Percentiles rank a stretch among this genome's conserved stretches.
These are phyloP conservation scores for Salvia splendens DNA, from an alignment of 257 asterid genomes.

Conservation along the genomic window DNA sequence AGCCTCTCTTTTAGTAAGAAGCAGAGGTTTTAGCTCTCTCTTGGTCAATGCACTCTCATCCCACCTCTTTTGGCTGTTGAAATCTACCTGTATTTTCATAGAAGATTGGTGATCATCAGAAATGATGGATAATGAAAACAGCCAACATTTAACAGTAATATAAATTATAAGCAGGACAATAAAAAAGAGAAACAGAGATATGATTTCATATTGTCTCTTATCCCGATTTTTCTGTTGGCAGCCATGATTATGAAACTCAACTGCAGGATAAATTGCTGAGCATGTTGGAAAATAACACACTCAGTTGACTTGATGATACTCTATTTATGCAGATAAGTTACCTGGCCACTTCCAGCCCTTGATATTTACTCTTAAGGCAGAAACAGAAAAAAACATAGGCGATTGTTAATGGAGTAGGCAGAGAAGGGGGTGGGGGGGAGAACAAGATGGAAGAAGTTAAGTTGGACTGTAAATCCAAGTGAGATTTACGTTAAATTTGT, in stretches of 20 bases:
- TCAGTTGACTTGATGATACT: too few species aligned
- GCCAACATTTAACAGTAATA: background rate
- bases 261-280: background rate
- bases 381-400: too few species aligned
- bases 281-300: too few species aligned
- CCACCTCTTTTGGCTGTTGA: constrained; percentile 81
- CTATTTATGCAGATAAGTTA: too few species aligned
- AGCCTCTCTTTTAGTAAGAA: constrained; percentile 68
- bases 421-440: too few species aligned
- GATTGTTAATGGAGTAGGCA: too few species aligned
- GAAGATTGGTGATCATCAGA: constrained; percentile 16
- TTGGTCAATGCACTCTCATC: constrained; percentile 66
- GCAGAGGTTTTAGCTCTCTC: constrained; percentile 56
- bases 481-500: too few species aligned
- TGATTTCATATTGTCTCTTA: background rate
- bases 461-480: too few species aligned
- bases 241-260: background rate
- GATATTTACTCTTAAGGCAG: too few species aligned
- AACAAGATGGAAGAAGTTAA: too few species aligned
- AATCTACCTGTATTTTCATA: constrained; percentile 55
- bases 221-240: background rate
- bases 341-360: too few species aligned
- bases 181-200: background rate
- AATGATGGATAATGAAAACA: constrained; percentile 1
- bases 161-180: background rate